phyloP scores from a whole-genome alignment of 495 filamentous ascomycete genomes.

The Chaetomidium leptoderma region DNA sequence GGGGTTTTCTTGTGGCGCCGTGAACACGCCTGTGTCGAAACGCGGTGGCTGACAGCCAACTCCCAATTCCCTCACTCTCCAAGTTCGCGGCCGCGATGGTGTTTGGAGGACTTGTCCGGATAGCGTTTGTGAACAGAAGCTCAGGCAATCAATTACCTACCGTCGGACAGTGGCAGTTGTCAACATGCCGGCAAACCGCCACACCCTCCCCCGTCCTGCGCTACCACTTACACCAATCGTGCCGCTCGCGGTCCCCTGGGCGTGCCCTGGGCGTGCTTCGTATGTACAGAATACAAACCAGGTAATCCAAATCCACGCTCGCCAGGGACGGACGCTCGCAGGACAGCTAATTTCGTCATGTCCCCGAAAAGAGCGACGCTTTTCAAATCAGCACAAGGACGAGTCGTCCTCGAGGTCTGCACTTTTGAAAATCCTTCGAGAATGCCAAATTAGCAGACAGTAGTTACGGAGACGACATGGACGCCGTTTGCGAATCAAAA shows the following conservation, averaged over 20 bases:
- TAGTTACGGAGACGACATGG: background rate
- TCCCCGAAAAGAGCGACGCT: background rate
- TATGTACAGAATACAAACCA: no score
- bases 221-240: slow-evolving; percentile 7
- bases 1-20: slow-evolving; percentile 9
- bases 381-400: background rate
- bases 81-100: background rate
- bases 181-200: background rate
- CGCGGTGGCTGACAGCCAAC: slow-evolving; percentile 12
- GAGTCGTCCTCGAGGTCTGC: background rate
- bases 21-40: slow-evolving; percentile 12
- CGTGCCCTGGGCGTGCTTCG: background rate
- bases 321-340: background rate
- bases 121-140: no score
- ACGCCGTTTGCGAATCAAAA: background rate
- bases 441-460: background rate
- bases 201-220: background rate
- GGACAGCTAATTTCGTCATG: background rate
- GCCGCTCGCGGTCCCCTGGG: background rate
- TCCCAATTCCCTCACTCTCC: background rate
- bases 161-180: background rate
- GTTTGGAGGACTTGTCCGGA: no score
- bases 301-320: background rate
- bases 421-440: background rate
- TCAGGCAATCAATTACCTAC: no score